phyloP scores from a whole-genome alignment of 1,284 basidiomycete species.

The Sanghuangporus baumii region DNA sequence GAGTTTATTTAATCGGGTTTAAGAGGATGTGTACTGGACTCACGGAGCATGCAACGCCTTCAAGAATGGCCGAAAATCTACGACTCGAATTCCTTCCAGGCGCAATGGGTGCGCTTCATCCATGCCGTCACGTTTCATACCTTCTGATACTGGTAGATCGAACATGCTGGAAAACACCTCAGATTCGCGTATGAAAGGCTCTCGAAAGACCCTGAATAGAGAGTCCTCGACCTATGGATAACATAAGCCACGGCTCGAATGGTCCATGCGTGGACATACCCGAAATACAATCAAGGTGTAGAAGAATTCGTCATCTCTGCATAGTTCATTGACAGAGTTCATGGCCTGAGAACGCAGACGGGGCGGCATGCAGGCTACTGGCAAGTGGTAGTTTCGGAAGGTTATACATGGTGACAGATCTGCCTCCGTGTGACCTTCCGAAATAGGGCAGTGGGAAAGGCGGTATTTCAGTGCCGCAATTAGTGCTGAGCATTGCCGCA shows the following conservation, averaged over 20 bases:
- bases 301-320: not conserved
- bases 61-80: constrained; percentile 1
- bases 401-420: not conserved
- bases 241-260: no score
- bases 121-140: not conserved
- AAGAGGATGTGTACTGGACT: not conserved
- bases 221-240: constrained; percentile 3
- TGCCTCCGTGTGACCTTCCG: no score
- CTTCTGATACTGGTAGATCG: not conserved
- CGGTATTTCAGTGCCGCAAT: no score
- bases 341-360: not conserved
- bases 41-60: constrained; percentile 2
- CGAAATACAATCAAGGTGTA: not conserved
- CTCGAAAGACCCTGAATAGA: constrained; percentile 3
- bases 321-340: not conserved
- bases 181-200: constrained; percentile 3
- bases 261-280: not conserved
- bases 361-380: no score
- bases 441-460: no score
- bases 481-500: no score
- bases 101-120: not conserved
- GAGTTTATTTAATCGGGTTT: not conserved
- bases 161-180: constrained; percentile 8
- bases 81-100: not conserved
- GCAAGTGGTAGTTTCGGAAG: no score